A percentile compares a stretch with the other conserved stretches of the same genome.
phyloP scores from a whole-genome alignment of 2,329 filamentous ascomycete genomes.

The Calonectria pteridis region DNA sequence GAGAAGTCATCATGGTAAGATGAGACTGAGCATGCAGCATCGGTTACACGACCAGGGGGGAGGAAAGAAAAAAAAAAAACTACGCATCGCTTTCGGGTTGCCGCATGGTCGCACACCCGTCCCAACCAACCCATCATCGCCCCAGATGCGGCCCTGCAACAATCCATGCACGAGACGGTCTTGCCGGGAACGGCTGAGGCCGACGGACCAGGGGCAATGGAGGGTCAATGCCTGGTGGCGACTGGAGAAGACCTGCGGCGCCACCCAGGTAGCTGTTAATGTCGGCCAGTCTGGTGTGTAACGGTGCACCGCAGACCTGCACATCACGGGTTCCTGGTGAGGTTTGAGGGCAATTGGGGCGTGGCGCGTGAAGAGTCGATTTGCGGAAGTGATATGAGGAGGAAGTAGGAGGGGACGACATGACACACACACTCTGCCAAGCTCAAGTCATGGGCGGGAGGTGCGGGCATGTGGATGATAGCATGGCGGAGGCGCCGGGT shows the following conservation, averaged over 20 bases:
- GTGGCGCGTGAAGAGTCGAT: neutral
- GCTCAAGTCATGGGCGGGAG: neutral
- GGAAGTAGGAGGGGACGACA: neutral
- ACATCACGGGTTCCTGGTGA: neutral
- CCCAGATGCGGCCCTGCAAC: slow-evolving; percentile 13
- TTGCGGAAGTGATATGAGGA: neutral
- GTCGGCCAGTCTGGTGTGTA: neutral
- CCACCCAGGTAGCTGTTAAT: slow-evolving; percentile 9
- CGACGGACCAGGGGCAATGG: slow-evolving; percentile 4
- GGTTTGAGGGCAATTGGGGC: neutral
- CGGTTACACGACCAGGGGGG: neutral
- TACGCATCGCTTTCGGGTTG: neutral
- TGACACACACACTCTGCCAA: neutral
- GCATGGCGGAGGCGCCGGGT: slow-evolving; percentile 8
- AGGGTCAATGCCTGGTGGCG: slow-evolving; percentile 7
- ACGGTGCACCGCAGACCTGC: neutral
- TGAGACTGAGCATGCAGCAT: neutral
- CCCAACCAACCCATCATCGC: neutral
- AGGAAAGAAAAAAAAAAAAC: neutral
- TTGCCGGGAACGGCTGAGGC: slow-evolving; percentile 22
- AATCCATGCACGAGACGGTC: slow-evolving; percentile 1
- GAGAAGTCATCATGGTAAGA: too few relatives aligned
- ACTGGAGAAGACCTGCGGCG: neutral
- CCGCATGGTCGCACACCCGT: slow-evolving; percentile 11
- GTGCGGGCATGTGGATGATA: slow-evolving; percentile 7